Conservation (phyloP, 148 eudicot species). For the Rheum nobile region DNA sequence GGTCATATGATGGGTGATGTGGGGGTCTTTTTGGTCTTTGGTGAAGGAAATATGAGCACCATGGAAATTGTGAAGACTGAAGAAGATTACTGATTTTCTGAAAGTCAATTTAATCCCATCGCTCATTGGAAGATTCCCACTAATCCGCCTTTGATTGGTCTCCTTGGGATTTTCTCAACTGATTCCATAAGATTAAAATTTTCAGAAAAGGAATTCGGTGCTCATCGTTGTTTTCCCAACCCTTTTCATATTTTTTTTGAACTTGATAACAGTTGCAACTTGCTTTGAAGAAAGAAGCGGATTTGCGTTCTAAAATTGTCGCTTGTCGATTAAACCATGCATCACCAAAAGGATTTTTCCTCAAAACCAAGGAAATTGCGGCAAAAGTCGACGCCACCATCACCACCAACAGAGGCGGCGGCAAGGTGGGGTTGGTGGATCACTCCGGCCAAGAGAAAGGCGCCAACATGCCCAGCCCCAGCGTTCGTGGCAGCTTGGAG, state of each 20-base stretch:
- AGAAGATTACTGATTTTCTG: no score
- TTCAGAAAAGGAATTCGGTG: no score
- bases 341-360: background rate
- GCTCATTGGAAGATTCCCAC: no score
- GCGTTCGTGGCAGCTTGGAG: constrained; percentile 72
- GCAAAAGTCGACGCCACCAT: constrained; percentile 81
- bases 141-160: no score
- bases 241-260: no score
- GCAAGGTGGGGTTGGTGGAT: constrained; percentile 72
- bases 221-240: no score
- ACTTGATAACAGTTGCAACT: no score
- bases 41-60: no score
- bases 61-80: no score
- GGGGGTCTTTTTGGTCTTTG: no score
- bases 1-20: background rate
- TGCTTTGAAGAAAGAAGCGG: no score
- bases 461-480: constrained; percentile 46
- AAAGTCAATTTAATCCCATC: no score
- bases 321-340: background rate
- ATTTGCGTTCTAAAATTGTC: background rate
- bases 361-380: constrained; percentile 58
- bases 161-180: background rate
- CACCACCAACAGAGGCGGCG: constrained; percentile 77
- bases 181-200: background rate
- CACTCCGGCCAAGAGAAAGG: constrained; percentile 58